Evolutionary conservation across 140 eudicot genomes (phyloP).

Genomic region (Flaveria floridana): DNA sequence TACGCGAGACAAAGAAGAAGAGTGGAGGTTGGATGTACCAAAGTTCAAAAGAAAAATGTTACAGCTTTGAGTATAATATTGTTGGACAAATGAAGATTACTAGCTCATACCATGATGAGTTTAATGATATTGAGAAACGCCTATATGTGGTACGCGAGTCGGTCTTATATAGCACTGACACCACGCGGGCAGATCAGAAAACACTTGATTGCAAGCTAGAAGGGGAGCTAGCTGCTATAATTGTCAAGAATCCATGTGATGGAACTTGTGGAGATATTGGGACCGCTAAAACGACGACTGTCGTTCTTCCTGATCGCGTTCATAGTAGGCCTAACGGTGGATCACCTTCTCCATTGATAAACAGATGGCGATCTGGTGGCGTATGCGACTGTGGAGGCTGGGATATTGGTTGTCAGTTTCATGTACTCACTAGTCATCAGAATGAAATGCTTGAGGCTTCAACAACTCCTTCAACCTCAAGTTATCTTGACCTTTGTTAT

Average conservation of each 20-base stretch:
- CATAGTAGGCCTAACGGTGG: conserved; percentile 56
- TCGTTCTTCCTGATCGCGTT: conserved; percentile 58
- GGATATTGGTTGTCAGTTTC: conserved; percentile 77
- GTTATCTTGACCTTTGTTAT: conserved; percentile 50
- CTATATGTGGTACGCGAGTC: conserved; percentile 49
- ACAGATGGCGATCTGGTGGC: conserved; percentile 67
- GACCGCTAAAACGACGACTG: conserved; percentile 32
- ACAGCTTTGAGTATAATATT: conserved; percentile 49
- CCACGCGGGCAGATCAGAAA: conserved; percentile 35
- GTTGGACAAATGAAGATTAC: conserved; percentile 75
- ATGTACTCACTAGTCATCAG: conserved; percentile 38
- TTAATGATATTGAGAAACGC: conserved; percentile 36
- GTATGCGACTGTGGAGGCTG: conserved; percentile 81
- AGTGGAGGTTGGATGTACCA: conserved; percentile 70
- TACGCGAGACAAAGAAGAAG: conserved; percentile 63
- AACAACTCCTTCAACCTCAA: not conserved
- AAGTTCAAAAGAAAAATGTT: conserved; percentile 49
- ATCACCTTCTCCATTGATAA: conserved; percentile 52
- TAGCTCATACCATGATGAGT: conserved; percentile 40
- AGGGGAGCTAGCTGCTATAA: conserved; percentile 66
- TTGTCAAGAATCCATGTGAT: conserved; percentile 38
- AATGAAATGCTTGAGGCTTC: conserved; percentile 24
- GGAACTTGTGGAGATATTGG: conserved; percentile 24
- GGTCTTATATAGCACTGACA: conserved; percentile 51
- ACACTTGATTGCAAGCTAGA: conserved; percentile 35